A percentile compares a stretch with the other conserved stretches of the same genome.
phyloP scores from a whole-genome alignment of 1,139 yeast genomes.

The Saccharomyces hybrid region DNA sequence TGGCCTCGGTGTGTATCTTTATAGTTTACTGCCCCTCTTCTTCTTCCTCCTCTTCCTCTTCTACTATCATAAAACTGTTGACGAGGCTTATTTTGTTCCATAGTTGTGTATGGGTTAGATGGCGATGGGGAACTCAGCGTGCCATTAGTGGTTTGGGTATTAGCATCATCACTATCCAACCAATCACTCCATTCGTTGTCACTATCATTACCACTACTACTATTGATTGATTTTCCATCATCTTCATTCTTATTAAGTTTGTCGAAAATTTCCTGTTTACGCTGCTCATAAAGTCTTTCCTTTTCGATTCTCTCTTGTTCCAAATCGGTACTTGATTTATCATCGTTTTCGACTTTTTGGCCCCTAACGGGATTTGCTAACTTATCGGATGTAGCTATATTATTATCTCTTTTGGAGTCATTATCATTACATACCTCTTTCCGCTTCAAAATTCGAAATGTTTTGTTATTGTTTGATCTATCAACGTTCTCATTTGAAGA shows the following conservation, averaged over 20 bases:
- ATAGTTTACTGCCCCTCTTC: not conserved
- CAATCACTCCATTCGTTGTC: not conserved
- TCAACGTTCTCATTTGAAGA: not conserved
- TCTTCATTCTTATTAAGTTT: conserved; percentile 7
- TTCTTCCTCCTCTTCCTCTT: conserved; percentile 1
- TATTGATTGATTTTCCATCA: not conserved
- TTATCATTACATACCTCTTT: not conserved
- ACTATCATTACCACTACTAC: not conserved
- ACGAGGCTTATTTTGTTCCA: not conserved
- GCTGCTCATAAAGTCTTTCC: conserved; percentile 18
- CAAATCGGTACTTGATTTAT: conserved; percentile 3
- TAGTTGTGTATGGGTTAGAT: not conserved
- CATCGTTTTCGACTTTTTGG: not conserved
- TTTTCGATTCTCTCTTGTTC: conserved; percentile 16
- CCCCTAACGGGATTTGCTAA: not conserved
- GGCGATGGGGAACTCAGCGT: conserved; percentile 6
- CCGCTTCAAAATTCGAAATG: not conserved
- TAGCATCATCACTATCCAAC: not conserved
- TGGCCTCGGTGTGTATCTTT: conserved; percentile 1
- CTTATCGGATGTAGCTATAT: not conserved
- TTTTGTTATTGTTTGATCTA: not conserved
- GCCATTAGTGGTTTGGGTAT: not conserved
- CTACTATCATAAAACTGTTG: not conserved
- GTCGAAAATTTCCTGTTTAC: conserved; percentile 19
- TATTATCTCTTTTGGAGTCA: not conserved